A percentile compares a stretch with the other conserved stretches of the same genome.
Evolutionary conservation across 306 rosid species (phyloP).

Genomic region (Clitoria ternatea): DNA sequence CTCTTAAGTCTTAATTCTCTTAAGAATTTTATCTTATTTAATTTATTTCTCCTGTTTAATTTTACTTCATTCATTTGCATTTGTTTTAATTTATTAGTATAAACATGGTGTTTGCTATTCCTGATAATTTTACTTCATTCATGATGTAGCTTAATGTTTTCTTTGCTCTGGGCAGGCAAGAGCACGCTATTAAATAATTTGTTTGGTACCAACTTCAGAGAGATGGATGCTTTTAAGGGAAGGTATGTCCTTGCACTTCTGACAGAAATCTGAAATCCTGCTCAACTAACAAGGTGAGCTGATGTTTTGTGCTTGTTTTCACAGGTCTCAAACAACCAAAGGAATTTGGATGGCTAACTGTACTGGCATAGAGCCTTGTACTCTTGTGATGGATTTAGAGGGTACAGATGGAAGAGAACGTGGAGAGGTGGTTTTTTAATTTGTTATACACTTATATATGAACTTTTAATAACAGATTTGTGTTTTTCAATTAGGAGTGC

Average conservation of each 20-base stretch:
- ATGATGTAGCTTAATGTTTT: conserved; percentile 1
- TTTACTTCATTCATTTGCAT: neutral
- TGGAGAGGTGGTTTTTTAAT: conserved; percentile 75
- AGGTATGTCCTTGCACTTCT: conserved; percentile 51
- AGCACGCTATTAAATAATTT: conserved; percentile 83
- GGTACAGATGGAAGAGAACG: conserved; percentile 99
- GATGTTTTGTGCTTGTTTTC: conserved; percentile 31
- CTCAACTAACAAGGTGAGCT: neutral
- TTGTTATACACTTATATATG: neutral
- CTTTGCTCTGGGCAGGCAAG: conserved; percentile 63
- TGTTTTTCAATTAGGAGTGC: neutral
- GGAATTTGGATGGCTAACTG: conserved; percentile 98
- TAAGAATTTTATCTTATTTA: neutral
- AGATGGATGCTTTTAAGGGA: conserved; percentile 99
- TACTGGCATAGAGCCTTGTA: conserved; percentile 87
- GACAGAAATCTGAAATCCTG: neutral
- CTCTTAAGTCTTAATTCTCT: neutral
- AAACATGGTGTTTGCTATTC: neutral
- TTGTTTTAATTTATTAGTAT: neutral
- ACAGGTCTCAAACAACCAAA: conserved; percentile 99
- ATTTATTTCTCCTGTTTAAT: conserved; percentile 8
- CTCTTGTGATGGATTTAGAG: conserved; percentile 97
- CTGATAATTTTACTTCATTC: neutral
- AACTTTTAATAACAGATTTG: conserved; percentile 6
- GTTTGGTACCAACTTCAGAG: conserved; percentile 80